A percentile compares a stretch with the other conserved stretches of the same genome.
Evolutionary conservation across 2,329 filamentous ascomycete genomes (phyloP).

Genomic region (Geosmithia morbida): DNA sequence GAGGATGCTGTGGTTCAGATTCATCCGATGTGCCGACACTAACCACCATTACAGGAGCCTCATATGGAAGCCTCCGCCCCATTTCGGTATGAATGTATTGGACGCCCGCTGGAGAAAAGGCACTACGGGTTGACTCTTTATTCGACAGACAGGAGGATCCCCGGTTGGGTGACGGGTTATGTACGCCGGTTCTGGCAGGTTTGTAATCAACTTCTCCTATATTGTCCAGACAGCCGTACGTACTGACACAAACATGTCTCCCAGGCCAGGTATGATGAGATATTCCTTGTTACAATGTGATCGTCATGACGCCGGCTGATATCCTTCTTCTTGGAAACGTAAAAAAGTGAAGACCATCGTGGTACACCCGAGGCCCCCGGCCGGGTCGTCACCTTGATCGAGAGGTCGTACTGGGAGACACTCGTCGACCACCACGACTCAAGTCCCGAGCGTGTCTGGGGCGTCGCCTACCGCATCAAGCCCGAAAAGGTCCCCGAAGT

Average conservation of each 20-base stretch:
- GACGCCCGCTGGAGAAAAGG: neutral
- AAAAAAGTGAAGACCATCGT: constrained; percentile 72
- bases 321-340: no score
- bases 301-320: no score
- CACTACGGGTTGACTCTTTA: neutral
- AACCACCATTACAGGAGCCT: constrained; percentile 44
- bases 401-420: constrained; percentile 67
- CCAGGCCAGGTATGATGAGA: constrained; percentile 17
- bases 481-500: constrained; percentile 63
- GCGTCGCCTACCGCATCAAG: constrained; percentile 78
- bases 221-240: constrained; percentile 3
- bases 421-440: constrained; percentile 53
- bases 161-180: constrained; percentile 86
- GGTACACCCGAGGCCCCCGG: constrained; percentile 81
- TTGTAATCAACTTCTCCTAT: constrained; percentile 17
- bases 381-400: constrained; percentile 85
- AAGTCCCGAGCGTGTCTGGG: constrained; percentile 63
- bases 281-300: neutral
- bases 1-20: constrained; percentile 5
- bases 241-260: neutral
- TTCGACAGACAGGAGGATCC: constrained; percentile 59
- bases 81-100: constrained; percentile 53
- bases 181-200: constrained; percentile 98
- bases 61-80: constrained; percentile 96
- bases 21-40: neutral